Base-by-base conservation (phyloP, 2,329 filamentous ascomycete genomes). In the Fusarium verticillioides region DNA sequence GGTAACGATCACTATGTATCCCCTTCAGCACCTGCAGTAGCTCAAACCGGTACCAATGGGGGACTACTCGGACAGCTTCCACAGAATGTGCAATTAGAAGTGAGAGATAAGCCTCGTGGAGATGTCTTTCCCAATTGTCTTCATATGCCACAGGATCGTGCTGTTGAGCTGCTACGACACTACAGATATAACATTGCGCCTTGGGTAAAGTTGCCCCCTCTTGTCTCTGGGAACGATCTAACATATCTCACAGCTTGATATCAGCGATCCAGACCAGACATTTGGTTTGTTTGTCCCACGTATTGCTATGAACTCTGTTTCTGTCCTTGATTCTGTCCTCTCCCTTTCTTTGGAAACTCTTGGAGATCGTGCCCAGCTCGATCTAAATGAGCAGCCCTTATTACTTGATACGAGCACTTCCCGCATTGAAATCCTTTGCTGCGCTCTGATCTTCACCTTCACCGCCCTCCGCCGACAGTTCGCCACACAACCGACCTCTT, bases 151-250 rank as follows among this genome's bases (percentile, higher is more conserved):
- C 77, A 79, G n/a, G 75, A 74, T 65, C 70, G 69, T 9, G 70
- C 46, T 16, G 73, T 82, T 34, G 76, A 78, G 34, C 70, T 85
- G 4, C 61, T 86, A 18, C 80, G 83, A n/a, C 79, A 85, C 60
- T 86, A 84, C 60, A 78, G 83, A 49, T 86, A 86, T 58, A 80
- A 84, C 44, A 79, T 86, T 37, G 83, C 84, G 10, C 82, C 84
- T 26, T 86, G 84, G 84, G 84, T 85, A 77, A 59, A 81, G 77
- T 23, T 34, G 11, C 46, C 40, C 32, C 13, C 34, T 32, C 21
- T 23, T 7, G 9, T 23, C 6, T 18, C 30, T 56, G 19, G 42
- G 5, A 34, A 13, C 23, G 21, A 23, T 8, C 69, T 76, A 50
- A 76, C 19, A 9, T 26, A 23, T 19, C 40, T 42, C 9, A 3